Evolutionary conservation across 108 stramenopile species (phyloP).

Genomic region (Skeletonema marinoi): DNA sequence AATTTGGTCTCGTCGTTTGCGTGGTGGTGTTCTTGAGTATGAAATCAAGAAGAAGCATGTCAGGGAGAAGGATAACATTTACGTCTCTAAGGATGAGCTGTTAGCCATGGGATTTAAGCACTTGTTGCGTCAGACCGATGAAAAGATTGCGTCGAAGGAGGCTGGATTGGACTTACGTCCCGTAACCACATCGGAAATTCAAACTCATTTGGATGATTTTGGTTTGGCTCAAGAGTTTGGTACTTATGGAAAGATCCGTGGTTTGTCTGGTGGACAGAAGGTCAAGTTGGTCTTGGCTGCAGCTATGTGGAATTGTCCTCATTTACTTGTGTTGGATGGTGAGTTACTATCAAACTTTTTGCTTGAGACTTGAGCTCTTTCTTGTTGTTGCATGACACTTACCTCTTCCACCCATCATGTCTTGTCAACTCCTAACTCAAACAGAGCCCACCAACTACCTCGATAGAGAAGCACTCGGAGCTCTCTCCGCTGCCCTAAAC

Average conservation of each 20-base stretch:
- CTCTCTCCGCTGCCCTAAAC: conserved; percentile 90
- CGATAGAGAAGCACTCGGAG: conserved; percentile 96
- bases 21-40: conserved; percentile 88
- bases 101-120: conserved; percentile 89
- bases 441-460: conserved; percentile 98
- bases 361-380: neutral
- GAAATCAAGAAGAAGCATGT: conserved; percentile 93
- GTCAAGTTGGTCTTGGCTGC: conserved; percentile 98
- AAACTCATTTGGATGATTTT: conserved; percentile 95
- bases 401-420: neutral
- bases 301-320: conserved; percentile 98
- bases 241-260: conserved; percentile 96
- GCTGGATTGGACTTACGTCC: conserved; percentile 92
- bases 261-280: conserved; percentile 96
- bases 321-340: conserved; percentile 90
- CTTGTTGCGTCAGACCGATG: conserved; percentile 86
- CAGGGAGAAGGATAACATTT: conserved; percentile 92
- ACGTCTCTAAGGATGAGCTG: conserved; percentile 83
- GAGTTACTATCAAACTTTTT: neutral
- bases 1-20: conserved; percentile 93
- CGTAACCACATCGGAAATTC: conserved; percentile 90
- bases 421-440: neutral
- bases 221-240: conserved; percentile 97
- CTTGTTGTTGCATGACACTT: neutral
- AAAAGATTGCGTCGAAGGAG: conserved; percentile 95